Evolutionary conservation across 257 asterid species (phyloP).

Genomic region (Avicennia marina): DNA sequence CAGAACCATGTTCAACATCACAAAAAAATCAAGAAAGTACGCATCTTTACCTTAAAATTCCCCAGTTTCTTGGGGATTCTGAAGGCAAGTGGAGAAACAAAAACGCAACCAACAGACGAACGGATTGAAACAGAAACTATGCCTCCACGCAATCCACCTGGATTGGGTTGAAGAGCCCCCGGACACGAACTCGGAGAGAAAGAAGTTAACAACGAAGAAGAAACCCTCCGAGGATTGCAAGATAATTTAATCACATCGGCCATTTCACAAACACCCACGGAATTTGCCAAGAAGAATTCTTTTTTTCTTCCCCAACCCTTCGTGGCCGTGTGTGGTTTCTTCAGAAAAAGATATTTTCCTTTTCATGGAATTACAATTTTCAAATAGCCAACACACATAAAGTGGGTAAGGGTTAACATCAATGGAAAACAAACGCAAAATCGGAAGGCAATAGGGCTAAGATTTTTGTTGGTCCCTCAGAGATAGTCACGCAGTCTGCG

Average conservation of each 20-base stretch:
- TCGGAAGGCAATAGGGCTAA: slow-evolving; percentile 16
- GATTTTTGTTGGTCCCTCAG: slow-evolving; percentile 16
- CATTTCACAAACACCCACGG: slow-evolving; percentile 30
- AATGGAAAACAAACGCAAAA: slow-evolving; percentile 17
- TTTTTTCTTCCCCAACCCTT: not conserved
- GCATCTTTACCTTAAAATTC: slow-evolving; percentile 52
- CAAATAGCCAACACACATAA: too few species aligned
- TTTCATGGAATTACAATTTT: too few species aligned
- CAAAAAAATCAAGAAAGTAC: slow-evolving; percentile 8
- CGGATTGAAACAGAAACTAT: slow-evolving; percentile 37
- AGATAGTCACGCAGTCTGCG: slow-evolving; percentile 19
- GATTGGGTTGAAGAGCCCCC: slow-evolving; percentile 33
- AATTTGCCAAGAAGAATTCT: not conserved
- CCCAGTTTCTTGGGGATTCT: slow-evolving; percentile 39
- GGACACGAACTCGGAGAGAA: slow-evolving; percentile 43
- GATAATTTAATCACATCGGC: slow-evolving; percentile 54
- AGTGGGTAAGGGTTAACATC: slow-evolving; percentile 1
- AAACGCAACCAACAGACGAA: too few species aligned
- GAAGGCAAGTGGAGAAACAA: slow-evolving; percentile 37
- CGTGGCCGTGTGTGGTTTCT: slow-evolving; percentile 1
- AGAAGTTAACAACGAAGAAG: slow-evolving; percentile 44
- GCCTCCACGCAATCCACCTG: slow-evolving; percentile 32
- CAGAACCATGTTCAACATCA: not conserved
- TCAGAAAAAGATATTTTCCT: not conserved
- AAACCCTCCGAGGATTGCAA: slow-evolving; percentile 43